Conservation (phyloP, 768 basidiomycete species). For the Rhodotorula diobovata region DNA sequence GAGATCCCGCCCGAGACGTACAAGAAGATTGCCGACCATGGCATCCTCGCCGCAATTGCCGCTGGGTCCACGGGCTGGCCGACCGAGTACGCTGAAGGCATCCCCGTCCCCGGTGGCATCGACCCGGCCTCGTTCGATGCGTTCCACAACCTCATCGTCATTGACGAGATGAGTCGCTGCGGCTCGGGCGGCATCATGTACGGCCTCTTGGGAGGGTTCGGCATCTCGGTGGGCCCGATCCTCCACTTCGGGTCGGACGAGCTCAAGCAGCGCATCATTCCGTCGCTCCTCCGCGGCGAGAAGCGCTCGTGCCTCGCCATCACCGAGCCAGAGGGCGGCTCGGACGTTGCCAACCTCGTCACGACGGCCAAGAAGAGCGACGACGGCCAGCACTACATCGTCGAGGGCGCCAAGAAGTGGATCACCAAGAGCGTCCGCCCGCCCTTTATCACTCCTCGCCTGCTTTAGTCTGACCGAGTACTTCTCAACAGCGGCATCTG, state of each 20-base stretch:
- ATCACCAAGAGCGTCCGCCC: slow-evolving; percentile 24
- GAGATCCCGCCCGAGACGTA: slow-evolving; percentile 30
- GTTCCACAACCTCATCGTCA: slow-evolving; percentile 19
- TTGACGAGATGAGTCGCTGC: slow-evolving; percentile 27
- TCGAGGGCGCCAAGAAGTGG: slow-evolving; percentile 37
- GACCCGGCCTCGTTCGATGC: slow-evolving; percentile 28
- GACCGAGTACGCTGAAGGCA: slow-evolving; percentile 9
- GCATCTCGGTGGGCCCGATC: slow-evolving; percentile 29
- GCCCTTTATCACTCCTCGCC: neutral
- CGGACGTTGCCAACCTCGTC: slow-evolving; percentile 38
- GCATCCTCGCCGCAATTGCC: slow-evolving; percentile 33
- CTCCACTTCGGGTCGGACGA: slow-evolving; percentile 19
- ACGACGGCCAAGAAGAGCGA: slow-evolving; percentile 25
- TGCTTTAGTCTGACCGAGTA: too few species aligned
- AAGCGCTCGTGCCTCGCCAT: slow-evolving; percentile 39
- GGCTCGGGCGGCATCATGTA: slow-evolving; percentile 23
- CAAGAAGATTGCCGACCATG: slow-evolving; percentile 27
- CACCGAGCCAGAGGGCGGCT: slow-evolving; percentile 34
- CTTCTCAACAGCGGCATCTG: slow-evolving; percentile 10
- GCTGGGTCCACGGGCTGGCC: slow-evolving; percentile 21
- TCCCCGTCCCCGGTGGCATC: slow-evolving; percentile 30
- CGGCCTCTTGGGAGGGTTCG: slow-evolving; percentile 35
- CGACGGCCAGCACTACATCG: slow-evolving; percentile 34
- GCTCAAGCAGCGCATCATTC: slow-evolving; percentile 24
- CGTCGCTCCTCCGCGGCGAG: slow-evolving; percentile 26